Evolutionary conservation across 2,329 filamentous ascomycete genomes (phyloP), one percentile per base, ranked within the genome.

Genomic region (Hymenoscyphus albidus): DNA sequence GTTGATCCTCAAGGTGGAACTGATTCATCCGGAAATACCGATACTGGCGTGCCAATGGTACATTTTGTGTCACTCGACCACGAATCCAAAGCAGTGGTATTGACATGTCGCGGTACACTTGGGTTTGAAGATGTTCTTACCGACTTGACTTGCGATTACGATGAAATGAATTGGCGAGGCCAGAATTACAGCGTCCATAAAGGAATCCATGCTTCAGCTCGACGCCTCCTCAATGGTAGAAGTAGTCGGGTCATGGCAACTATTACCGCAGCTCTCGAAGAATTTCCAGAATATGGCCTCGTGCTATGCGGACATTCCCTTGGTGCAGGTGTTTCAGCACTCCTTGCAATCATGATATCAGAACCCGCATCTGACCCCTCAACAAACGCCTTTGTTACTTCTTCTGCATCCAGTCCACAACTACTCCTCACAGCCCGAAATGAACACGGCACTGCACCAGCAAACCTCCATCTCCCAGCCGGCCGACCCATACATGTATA

Each of bases 401-500:
- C 72, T 89, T 87, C 1, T 88, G 91, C 74, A 90, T 87, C 0
- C 81, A 90, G 0, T 88, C 0, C 81, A 90, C 1, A 88, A 88
- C 14, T 89, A 14, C 88, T 92, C 81, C 82, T 92, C 39, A 85
- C 89, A 0, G 86, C 89, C 88, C 0, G 40, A 32, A 22, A 32
- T 35, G 58, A 65, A 22, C 39, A 79, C 1, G 63, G 65, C 16
- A 65, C 59, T 9, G 61, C 66, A 10, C 59, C 62, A 35, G 56
- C 73, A 14, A 76, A 78, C 18, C 76, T 86, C 39, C 82, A 80
- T 18, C 80, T 93, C 0, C 90, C 90, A 0, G 71, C 87, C 0
- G 86, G 87, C 16, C 83, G 90, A 0, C 87, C 88, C 2, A 89
- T 93, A 22, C 90, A 93, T 70, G 90, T 92, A 13, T 93, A 91